Evolutionary conservation across 768 basidiomycete species (phyloP), one percentile per base, ranked within the genome.

Genomic region (Xerocomellus chrysenteron): DNA sequence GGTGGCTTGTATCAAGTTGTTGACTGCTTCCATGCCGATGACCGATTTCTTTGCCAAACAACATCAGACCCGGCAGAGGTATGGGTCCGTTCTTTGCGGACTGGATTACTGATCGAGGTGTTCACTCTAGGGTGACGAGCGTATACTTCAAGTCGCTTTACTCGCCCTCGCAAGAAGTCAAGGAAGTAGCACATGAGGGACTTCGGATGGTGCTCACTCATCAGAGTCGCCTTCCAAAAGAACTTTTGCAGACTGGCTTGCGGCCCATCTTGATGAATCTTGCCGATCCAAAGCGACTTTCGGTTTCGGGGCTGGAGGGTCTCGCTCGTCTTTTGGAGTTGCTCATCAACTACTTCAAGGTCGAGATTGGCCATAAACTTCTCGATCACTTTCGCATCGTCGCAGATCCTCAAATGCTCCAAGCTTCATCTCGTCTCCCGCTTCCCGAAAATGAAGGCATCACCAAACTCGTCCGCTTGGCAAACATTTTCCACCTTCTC

Each of bases 141-240:
- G 91, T 98, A 21, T 98, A 98, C 75, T 99, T 99, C 82, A 98
- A 99, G 74, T 94, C 95, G 12, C 82, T 99, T 33, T 99, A 99
- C 73, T 95, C 95, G 8, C 82, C 87, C 19, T 90, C 88, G 14
- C 79, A 85, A 12, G 94, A 97, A 65, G 90, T 99, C 60, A 98
- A 98, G 69, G 88, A 94, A 61, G 94, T 94, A 9, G 94, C 97
- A 0, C 94, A 98, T 61, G 92, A 97, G 59, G 94, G 94, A 32
- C 82, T 98, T 39, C 82, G 88, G 56, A 88, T 90, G 77, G 93
- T 98, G 12, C 78, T 98, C 37, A 84, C 84, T 4, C 89, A 94
- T 65, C 95, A 98, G 70, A 87, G 85, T 57, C 87, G 96, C 51
- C 79, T 99, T 47, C 97, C 97, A 0, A 95, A 94, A 68, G 97